Evolutionary conservation across 2,329 filamentous ascomycete genomes (phyloP), one percentile per base, ranked within the genome.

Genomic region (Blastomyces percursus): DNA sequence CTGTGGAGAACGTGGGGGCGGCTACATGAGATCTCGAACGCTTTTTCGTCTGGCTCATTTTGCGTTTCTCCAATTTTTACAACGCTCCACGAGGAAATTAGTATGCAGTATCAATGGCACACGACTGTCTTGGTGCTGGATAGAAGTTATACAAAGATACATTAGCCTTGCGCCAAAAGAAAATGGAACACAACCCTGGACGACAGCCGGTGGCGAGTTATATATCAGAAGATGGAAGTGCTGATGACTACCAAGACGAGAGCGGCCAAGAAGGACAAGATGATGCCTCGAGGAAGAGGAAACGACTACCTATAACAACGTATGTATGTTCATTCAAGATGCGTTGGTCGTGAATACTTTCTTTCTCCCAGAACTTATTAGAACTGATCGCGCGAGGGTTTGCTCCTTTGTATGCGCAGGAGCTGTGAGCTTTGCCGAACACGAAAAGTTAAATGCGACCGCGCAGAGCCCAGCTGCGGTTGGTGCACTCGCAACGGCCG

Each of bases 401-500:
- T 24, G 38, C 38, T 38, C n/a, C 32, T 12, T 42, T n/a, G 35
- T 42, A 5, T 42, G 35, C n/a, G 2, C 42, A 59, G 46, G n/a
- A 60, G 59, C 32, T 60, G 59, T 52, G 59, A 60, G 21, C 32
- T 60, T 21, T 60, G 59, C 19, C 32, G 50, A 9, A 30, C 46
- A 30, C 46, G 59, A 24, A 60, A 60, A 54, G 59, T 60, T 19
- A 60, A 52, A 42, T 60, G 59, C 59, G 76, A 84, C 67, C 79
- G 81, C 62, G 76, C 77, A 44, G 81, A 83, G 67, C 82, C 82
- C 1, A 80, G 80, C n/a, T 89, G 86, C 73, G 86, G 86, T 27
- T 89, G 86, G 86, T 90, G 86, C 71, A 75, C 83, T 59, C 83
- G 86, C 59, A 88, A 89, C 72, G 81, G 82, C 63, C 83, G 87